Percentiles rank a stretch among this genome's conserved stretches.
Conservation (phyloP, 352 stramenopile species). For the Globisporangium orthogonon region DNA sequence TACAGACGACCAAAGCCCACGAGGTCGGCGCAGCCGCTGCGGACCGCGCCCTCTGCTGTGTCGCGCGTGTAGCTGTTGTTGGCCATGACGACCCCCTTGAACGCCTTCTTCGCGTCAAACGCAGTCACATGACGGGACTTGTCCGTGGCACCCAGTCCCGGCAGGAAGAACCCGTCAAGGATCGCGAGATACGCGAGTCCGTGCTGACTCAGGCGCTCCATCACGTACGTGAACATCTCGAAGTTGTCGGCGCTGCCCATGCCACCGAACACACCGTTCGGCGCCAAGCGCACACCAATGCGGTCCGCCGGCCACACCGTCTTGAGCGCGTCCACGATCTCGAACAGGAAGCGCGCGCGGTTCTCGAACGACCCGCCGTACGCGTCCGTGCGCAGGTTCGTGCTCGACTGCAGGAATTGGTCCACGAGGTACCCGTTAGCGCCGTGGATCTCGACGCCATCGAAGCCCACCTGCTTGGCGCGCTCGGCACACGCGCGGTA, state of each 20-base stretch:
- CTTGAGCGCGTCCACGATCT: conserved; percentile 36
- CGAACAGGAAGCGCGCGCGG: conserved; percentile 44
- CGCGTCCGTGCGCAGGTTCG: conserved; percentile 56
- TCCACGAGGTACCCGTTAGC: conserved; percentile 87
- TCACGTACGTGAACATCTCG: conserved; percentile 14
- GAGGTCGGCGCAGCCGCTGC: conserved; percentile 11
- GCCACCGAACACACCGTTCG: conserved; percentile 4
- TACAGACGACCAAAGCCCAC: conserved; percentile 22
- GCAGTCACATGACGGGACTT: background rate
- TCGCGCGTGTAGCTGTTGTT: conserved; percentile 11
- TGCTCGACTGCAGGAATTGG: conserved; percentile 50
- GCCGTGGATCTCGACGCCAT: conserved; percentile 87
- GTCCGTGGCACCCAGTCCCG: conserved; percentile 1
- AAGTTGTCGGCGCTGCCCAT: conserved; percentile 11
- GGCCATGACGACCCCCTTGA: conserved; percentile 9
- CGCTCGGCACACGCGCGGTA: conserved; percentile 7
- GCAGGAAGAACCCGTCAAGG: conserved; percentile 3
- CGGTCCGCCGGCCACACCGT: conserved; percentile 2
- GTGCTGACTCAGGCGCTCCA: conserved; percentile 5
- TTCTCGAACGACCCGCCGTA: conserved; percentile 73
- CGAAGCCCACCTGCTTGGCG: conserved; percentile 68
- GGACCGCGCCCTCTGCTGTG: conserved; percentile 13
- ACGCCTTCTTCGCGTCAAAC: conserved; percentile 6
- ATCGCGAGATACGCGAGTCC: conserved; percentile 15
- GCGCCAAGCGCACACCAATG: conserved; percentile 11